phyloP scores from a whole-genome alignment of 139 green algal species.

The Haematococcus sp. region DNA sequence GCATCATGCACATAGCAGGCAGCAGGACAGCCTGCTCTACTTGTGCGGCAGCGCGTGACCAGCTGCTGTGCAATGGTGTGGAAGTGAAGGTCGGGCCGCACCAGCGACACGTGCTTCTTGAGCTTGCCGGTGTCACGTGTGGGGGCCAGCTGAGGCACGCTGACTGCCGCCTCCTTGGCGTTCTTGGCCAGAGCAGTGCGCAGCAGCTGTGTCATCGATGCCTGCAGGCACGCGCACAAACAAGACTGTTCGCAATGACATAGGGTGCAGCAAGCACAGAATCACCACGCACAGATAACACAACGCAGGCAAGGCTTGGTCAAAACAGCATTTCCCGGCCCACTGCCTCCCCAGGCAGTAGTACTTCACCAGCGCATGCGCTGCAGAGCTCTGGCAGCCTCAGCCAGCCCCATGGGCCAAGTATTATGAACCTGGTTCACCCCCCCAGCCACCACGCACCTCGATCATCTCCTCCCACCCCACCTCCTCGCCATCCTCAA shows the following conservation, averaged over 20 bases:
- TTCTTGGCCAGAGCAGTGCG: conserved; percentile 41
- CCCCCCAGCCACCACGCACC: conserved; percentile 1
- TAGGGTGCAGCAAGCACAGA: no score
- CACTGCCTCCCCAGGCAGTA: not conserved
- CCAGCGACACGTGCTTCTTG: conserved; percentile 57
- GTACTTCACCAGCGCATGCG: no score
- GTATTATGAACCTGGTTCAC: not conserved
- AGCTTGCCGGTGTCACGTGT: conserved; percentile 53
- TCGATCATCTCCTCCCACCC: conserved; percentile 58
- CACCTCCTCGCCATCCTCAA: conserved; percentile 37
- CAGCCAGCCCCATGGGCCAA: no score
- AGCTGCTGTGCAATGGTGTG: no score
- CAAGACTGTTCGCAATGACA: no score
- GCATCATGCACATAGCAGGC: no score
- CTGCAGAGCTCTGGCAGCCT: no score
- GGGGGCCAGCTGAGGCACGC: conserved; percentile 26
- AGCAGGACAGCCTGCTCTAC: no score
- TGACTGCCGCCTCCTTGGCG: conserved; percentile 48
- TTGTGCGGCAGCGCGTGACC: no score
- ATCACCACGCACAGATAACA: not conserved
- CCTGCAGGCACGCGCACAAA: not conserved
- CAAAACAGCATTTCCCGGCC: conserved; percentile 1
- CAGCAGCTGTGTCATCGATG: conserved; percentile 54
- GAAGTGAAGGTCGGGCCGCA: no score
- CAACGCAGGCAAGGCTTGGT: not conserved